Evolutionary conservation across 108 stramenopile species (phyloP).

Genomic region (Pelagomonas calceolata): DNA sequence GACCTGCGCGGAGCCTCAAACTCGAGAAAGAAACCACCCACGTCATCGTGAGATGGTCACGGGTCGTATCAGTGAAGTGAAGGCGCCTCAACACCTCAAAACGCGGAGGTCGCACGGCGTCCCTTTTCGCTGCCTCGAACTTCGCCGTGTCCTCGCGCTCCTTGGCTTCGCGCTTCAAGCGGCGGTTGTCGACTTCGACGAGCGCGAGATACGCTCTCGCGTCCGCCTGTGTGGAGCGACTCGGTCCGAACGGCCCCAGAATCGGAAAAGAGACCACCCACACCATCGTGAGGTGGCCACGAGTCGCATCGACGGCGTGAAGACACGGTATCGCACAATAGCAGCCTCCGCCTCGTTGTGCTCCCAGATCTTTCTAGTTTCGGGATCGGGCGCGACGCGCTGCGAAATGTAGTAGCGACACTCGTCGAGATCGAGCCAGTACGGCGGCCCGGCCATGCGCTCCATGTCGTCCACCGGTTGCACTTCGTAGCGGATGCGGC

Average conservation of each 20-base stretch:
- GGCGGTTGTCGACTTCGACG: not conserved
- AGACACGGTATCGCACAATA: too few species aligned
- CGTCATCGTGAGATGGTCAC: too few species aligned
- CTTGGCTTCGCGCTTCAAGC: slow-evolving; percentile 12
- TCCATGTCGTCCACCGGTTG: not conserved
- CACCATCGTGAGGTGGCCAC: too few species aligned
- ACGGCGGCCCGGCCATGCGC: not conserved
- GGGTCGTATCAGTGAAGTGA: too few species aligned
- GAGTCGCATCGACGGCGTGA: too few species aligned
- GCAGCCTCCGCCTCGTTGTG: slow-evolving; percentile 16
- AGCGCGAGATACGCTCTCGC: slow-evolving; percentile 8
- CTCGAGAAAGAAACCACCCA: too few species aligned
- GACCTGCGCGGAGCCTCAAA: too few species aligned
- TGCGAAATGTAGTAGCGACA: slow-evolving; percentile 21
- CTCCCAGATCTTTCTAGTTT: slow-evolving; percentile 9
- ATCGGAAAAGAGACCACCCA: too few species aligned
- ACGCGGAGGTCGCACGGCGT: slow-evolving; percentile 1
- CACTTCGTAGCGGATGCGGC: slow-evolving; percentile 1
- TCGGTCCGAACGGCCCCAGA: too few species aligned
- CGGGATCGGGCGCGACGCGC: not conserved
- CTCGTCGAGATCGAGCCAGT: slow-evolving; percentile 16
- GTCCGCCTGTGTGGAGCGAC: too few species aligned
- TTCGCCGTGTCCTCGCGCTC: slow-evolving; percentile 4
- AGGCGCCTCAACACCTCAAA: too few species aligned
- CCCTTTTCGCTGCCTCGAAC: slow-evolving; percentile 2